These are phyloP conservation scores for Drechslerella coelobrocha DNA, from an alignment of 2,329 filamentous ascomycete genomes.

Conservation along the genomic window DNA sequence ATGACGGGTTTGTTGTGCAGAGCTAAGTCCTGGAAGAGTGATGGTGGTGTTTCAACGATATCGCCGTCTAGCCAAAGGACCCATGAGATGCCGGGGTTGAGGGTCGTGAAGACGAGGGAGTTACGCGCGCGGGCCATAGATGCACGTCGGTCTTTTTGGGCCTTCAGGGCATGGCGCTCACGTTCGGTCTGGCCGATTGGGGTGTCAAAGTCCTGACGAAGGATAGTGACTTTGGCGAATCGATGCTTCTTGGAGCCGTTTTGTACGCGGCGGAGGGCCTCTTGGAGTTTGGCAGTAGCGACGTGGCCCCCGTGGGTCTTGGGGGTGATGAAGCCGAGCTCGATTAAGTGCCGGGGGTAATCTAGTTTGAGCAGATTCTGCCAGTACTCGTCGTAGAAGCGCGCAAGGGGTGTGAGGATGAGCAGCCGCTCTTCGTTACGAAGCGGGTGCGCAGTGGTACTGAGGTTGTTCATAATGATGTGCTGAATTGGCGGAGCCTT, in stretches of 20 bases:
- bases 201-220: slow-evolving; percentile 91
- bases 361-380: slow-evolving; percentile 82
- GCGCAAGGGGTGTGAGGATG: slow-evolving; percentile 88
- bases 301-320: slow-evolving; percentile 91
- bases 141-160: slow-evolving; percentile 83
- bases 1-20: slow-evolving; percentile 87
- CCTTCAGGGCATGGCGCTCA: slow-evolving; percentile 88
- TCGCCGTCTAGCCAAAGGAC: slow-evolving; percentile 95
- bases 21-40: slow-evolving; percentile 90
- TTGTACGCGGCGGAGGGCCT: slow-evolving; percentile 84
- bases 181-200: slow-evolving; percentile 79
- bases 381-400: slow-evolving; percentile 96
- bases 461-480: slow-evolving; percentile 95
- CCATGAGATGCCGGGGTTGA: slow-evolving; percentile 91
- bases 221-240: slow-evolving; percentile 91
- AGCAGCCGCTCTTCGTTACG: slow-evolving; percentile 84
- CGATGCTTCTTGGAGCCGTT: slow-evolving; percentile 78
- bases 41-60: slow-evolving; percentile 83
- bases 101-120: slow-evolving; percentile 90
- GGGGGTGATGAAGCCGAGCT: slow-evolving; percentile 92
- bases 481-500: slow-evolving; percentile 88
- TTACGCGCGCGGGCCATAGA: slow-evolving; percentile 95
- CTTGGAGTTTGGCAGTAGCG: slow-evolving; percentile 81
- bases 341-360: slow-evolving; percentile 95
- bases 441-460: slow-evolving; percentile 76